Base-by-base conservation (phyloP, 495 filamentous ascomycete species). In the Astrocystis sublimbata region DNA sequence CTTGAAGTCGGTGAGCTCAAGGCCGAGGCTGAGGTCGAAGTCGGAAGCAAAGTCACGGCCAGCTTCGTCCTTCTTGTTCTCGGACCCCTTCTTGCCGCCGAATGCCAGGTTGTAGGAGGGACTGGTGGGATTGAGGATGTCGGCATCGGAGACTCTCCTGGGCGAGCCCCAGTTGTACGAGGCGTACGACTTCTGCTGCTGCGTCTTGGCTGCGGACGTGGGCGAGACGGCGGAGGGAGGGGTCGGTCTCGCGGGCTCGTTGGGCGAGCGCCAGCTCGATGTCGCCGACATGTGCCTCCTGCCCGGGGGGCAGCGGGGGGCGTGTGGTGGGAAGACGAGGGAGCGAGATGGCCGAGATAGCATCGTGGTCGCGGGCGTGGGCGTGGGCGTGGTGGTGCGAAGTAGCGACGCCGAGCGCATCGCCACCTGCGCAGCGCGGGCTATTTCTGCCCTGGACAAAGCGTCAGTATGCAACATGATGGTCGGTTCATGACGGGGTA, bases 401-500 rank as follows among this genome's bases (percentile, higher is more conserved):
- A 64, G 59, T 9, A 72, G 43, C 17, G 61, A 28, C n/a, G 61
- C 51, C 45, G 70, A 66, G 55, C 70, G 67, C 35, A 59, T 13
- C 12, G 61, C 62, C 30, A 57, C 56, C 49, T 65, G 61, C 47
- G 68, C 65, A 40, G 58, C 57, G 19, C 67, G 70, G 61, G 45
- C 55, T 6, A 72, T 17, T 55, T 72, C 70, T 12, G 65, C 68
- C 70, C 70, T 72, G 40, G 6, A 56, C 7, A 45, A 1, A 35
- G 31, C 15, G 21, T 62, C 17, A 61, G 58, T 35, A 15, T 15
- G 23, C 33, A 45, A 10, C 6, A 26, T 31, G 15, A 42, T 31
- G 21, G 9, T 23, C 24, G 42, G 35, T 38, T 17, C n/a, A n/a
- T n/a, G n/a, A n/a, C n/a, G n/a, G n/a, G n/a, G n/a, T n/a, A n/a